These are phyloP conservation scores for Geotrichum klebahnii DNA, from an alignment of 1,139 yeast genomes.

Conservation along the genomic window DNA sequence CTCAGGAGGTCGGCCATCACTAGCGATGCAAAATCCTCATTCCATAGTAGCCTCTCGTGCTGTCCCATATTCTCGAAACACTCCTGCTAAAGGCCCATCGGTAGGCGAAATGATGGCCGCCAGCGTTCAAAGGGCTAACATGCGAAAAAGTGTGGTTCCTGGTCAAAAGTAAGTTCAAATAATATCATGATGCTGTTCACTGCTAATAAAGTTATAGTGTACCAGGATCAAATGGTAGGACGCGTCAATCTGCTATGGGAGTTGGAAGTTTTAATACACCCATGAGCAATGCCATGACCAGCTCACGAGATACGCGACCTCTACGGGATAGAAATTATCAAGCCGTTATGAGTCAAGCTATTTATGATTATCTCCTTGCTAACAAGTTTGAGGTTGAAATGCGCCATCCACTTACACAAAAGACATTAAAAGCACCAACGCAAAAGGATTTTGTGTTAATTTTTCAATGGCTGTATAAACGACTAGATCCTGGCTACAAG, in stretches of 20 bases:
- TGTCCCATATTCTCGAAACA: conserved; percentile 16
- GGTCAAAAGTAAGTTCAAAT: conserved; percentile 7
- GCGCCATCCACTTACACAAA: conserved; percentile 63
- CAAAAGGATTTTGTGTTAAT: conserved; percentile 79
- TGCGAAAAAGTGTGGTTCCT: conserved; percentile 9
- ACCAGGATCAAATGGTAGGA: conserved; percentile 18
- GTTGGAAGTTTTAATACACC: conserved; percentile 19
- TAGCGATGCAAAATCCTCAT: too few species aligned
- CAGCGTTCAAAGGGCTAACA: conserved; percentile 15
- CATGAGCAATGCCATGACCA: neutral
- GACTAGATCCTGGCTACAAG: conserved; percentile 73
- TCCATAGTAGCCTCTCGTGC: conserved; percentile 7
- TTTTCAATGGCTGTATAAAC: conserved; percentile 72
- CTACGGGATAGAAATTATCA: conserved; percentile 69
- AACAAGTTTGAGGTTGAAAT: conserved; percentile 70
- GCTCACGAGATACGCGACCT: conserved; percentile 62
- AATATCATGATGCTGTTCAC: too few species aligned
- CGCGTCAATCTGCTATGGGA: conserved; percentile 29
- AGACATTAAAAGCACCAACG: conserved; percentile 71
- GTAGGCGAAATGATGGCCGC: conserved; percentile 19
- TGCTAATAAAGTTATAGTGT: too few species aligned
- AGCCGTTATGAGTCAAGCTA: conserved; percentile 48
- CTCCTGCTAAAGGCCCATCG: conserved; percentile 21
- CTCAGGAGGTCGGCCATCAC: too few species aligned
- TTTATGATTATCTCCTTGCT: conserved; percentile 55